Evolutionary conservation across 805 yeast genomes (phyloP).

Genomic region (Millerago galiae): DNA sequence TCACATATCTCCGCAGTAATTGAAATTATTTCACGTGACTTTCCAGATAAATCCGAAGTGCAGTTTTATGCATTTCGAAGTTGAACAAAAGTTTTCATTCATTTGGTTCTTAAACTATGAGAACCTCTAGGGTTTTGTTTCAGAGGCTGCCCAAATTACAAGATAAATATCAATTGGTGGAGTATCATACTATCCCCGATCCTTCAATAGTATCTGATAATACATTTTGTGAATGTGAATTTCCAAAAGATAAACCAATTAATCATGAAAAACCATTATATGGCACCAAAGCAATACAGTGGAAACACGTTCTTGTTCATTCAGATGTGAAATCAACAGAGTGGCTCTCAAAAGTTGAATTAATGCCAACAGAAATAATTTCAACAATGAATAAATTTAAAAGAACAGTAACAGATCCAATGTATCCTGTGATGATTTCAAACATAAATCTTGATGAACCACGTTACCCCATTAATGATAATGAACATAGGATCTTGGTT

Average conservation of each 20-base stretch:
- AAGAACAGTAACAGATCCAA: conserved; percentile 30
- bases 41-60: no score
- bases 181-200: conserved; percentile 9
- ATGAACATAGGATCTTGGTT: conserved; percentile 28
- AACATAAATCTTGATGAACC: conserved; percentile 31
- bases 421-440: conserved; percentile 45
- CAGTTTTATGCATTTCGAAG: no score
- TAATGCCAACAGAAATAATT: conserved; percentile 38
- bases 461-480: not conserved
- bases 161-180: conserved; percentile 15
- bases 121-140: not conserved
- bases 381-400: conserved; percentile 32
- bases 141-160: conserved; percentile 5
- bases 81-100: not conserved
- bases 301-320: conserved; percentile 51
- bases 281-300: conserved; percentile 42
- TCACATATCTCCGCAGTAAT: not conserved
- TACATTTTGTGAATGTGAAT: conserved; percentile 43
- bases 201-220: conserved; percentile 12
- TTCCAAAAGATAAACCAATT: conserved; percentile 39
- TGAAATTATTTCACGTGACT: not conserved
- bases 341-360: conserved; percentile 43
- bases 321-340: conserved; percentile 32
- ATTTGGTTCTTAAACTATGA: not conserved
- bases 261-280: conserved; percentile 34